Evolutionary conservation across 106 monocot species (phyloP).

Genomic region (Gastrodia elata): DNA sequence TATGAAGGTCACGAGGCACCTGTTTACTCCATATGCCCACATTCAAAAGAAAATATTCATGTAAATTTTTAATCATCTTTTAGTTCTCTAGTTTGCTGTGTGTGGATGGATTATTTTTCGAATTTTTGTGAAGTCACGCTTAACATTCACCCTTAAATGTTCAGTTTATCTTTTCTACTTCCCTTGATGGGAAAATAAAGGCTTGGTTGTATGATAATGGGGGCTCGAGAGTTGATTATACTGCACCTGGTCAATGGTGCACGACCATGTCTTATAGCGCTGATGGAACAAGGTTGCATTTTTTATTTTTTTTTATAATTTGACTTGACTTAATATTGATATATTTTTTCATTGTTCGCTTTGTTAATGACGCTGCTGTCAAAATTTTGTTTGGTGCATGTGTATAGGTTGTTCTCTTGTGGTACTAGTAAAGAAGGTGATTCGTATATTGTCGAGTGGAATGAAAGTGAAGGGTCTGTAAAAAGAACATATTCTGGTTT

Average conservation of each 20-base stretch:
- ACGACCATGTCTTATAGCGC: conserved; percentile 55
- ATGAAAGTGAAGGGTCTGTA: conserved; percentile 27
- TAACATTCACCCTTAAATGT: neutral
- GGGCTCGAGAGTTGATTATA: conserved; percentile 42
- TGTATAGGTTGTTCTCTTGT: conserved; percentile 43
- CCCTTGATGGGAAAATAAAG: conserved; percentile 62
- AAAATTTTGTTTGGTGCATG: neutral
- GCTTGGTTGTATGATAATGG: conserved; percentile 49
- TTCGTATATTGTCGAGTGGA: conserved; percentile 37
- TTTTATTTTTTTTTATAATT: neutral
- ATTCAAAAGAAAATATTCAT: conserved; percentile 34
- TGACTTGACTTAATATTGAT: neutral
- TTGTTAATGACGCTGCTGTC: neutral
- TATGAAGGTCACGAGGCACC: conserved; percentile 45
- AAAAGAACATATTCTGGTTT: conserved; percentile 30
- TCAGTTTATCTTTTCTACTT: conserved; percentile 61
- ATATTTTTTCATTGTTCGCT: neutral
- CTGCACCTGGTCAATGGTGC: conserved; percentile 41
- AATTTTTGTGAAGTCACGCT: conserved; percentile 1
- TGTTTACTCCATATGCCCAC: conserved; percentile 50
- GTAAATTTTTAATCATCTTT: conserved; percentile 19
- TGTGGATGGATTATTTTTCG: neutral
- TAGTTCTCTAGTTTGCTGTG: neutral
- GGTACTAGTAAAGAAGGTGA: conserved; percentile 43
- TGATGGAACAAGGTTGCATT: conserved; percentile 48